A percentile compares a stretch with the other conserved stretches of the same genome.
Evolutionary conservation across 2,329 filamentous ascomycete genomes (phyloP).

Genomic region (Beauveria sp.): DNA sequence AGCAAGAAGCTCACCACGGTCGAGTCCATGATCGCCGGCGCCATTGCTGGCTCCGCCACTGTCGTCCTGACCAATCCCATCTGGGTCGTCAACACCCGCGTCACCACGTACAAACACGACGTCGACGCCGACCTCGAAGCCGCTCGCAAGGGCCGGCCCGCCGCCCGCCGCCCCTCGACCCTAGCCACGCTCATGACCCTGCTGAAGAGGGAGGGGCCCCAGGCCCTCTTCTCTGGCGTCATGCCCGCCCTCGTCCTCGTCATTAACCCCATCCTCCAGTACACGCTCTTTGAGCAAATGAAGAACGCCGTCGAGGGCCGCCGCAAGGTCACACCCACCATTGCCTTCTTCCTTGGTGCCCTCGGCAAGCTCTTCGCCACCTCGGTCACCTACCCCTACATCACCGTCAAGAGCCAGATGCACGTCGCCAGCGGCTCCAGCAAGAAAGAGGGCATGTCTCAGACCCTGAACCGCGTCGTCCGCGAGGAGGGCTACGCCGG

Average conservation of each 20-base stretch:
- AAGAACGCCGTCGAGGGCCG: slow-evolving; percentile 79
- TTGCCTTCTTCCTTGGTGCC: slow-evolving; percentile 87
- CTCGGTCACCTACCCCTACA: slow-evolving; percentile 92
- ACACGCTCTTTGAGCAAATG: slow-evolving; percentile 97
- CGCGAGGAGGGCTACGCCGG: slow-evolving; percentile 85
- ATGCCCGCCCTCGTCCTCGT: slow-evolving; percentile 88
- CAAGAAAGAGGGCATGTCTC: slow-evolving; percentile 73
- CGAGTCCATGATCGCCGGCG: slow-evolving; percentile 92
- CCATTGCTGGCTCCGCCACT: slow-evolving; percentile 86
- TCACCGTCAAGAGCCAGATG: slow-evolving; percentile 97
- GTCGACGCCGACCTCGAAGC: slow-evolving; percentile 35
- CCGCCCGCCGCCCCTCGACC: slow-evolving; percentile 53
- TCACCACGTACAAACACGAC: slow-evolving; percentile 76
- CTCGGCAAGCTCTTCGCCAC: slow-evolving; percentile 93
- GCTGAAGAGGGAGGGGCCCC: slow-evolving; percentile 74
- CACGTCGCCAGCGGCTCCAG: slow-evolving; percentile 73
- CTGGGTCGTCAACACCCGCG: slow-evolving; percentile 97
- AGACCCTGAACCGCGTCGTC: slow-evolving; percentile 71
- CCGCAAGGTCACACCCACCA: slow-evolving; percentile 68
- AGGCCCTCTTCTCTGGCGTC: slow-evolving; percentile 84
- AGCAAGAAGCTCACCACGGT: slow-evolving; percentile 79
- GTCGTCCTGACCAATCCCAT: slow-evolving; percentile 97
- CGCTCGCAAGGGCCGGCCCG: slow-evolving; percentile 25
- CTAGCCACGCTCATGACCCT: slow-evolving; percentile 74
- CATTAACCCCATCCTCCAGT: slow-evolving; percentile 97